Evolutionary conservation across 306 rosid species (phyloP).

Genomic region (Datisca glomerata): DNA sequence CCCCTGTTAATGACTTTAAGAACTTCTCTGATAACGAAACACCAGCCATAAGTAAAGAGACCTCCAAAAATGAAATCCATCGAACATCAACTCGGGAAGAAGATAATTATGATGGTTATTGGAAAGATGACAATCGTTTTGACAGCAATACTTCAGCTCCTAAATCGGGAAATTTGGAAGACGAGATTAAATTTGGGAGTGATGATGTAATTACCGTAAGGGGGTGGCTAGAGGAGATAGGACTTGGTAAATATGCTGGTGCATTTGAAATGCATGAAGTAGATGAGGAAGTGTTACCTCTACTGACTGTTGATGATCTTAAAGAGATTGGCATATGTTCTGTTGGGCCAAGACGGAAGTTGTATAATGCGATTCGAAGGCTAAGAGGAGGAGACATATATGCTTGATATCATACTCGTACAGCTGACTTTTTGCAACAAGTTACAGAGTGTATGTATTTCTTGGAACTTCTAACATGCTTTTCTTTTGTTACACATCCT

Average conservation of each 20-base stretch:
- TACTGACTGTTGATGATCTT: conserved; percentile 36
- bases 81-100: conserved; percentile 8
- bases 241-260: conserved; percentile 27
- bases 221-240: conserved; percentile 25
- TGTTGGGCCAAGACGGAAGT: conserved; percentile 26
- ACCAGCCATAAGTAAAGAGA: conserved; percentile 25
- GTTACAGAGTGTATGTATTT: too few species aligned
- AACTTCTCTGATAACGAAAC: conserved; percentile 15
- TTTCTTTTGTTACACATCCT: too few species aligned
- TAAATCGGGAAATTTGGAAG: conserved; percentile 8
- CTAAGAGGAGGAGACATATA: conserved; percentile 9
- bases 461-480: too few species aligned
- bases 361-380: conserved; percentile 23
- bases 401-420: conserved; percentile 8
- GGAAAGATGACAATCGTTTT: conserved; percentile 10
- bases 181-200: conserved; percentile 7
- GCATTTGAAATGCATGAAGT: conserved; percentile 30
- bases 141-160: conserved; percentile 8
- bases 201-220: conserved; percentile 8
- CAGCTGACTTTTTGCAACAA: too few species aligned
- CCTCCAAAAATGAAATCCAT: conserved; percentile 10
- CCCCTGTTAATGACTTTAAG: conserved; percentile 11
- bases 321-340: conserved; percentile 29
- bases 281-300: conserved; percentile 28
- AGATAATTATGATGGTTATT: too few species aligned